phyloP scores from a whole-genome alignment of 1,139 yeast genomes.

The Hemisphaericaspora lyxosophila region DNA sequence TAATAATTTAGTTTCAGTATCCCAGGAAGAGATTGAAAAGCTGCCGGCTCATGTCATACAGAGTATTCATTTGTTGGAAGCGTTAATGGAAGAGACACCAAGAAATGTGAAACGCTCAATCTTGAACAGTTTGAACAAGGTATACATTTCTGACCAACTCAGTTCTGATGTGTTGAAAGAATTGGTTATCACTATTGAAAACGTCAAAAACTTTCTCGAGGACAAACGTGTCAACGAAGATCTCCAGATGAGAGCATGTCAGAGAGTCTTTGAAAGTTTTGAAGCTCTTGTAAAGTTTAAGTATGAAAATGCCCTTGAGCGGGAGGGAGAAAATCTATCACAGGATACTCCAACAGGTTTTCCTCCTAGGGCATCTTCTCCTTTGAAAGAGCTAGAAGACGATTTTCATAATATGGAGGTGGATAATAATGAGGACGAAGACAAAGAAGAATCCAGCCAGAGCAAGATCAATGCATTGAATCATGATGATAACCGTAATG shows the following conservation, averaged over 20 bases:
- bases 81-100: constrained; percentile 50
- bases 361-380: constrained; percentile 16
- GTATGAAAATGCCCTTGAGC: constrained; percentile 26
- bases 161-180: constrained; percentile 34
- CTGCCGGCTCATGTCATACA: constrained; percentile 60
- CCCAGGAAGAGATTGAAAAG: constrained; percentile 36
- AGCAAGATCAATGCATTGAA: too few species aligned
- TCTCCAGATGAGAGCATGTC: constrained; percentile 35
- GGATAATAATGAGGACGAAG: constrained; percentile 12
- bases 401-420: constrained; percentile 10
- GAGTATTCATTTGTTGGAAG: constrained; percentile 54
- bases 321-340: constrained; percentile 19
- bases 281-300: constrained; percentile 27
- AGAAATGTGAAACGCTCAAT: constrained; percentile 58
- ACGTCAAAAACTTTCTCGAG: constrained; percentile 29
- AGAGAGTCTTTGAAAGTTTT: constrained; percentile 50
- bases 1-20: constrained; percentile 55
- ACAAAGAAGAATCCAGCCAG: too few species aligned
- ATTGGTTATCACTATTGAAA: constrained; percentile 33
- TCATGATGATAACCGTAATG: too few species aligned
- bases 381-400: constrained; percentile 13
- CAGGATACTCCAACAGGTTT: too few species aligned
- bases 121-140: constrained; percentile 51
- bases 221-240: constrained; percentile 26
- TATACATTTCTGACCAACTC: constrained; percentile 34